Evolutionary conservation across 257 asterid species (phyloP), one percentile per base, ranked within the genome.

Genomic region (Solanum sejunctum): DNA sequence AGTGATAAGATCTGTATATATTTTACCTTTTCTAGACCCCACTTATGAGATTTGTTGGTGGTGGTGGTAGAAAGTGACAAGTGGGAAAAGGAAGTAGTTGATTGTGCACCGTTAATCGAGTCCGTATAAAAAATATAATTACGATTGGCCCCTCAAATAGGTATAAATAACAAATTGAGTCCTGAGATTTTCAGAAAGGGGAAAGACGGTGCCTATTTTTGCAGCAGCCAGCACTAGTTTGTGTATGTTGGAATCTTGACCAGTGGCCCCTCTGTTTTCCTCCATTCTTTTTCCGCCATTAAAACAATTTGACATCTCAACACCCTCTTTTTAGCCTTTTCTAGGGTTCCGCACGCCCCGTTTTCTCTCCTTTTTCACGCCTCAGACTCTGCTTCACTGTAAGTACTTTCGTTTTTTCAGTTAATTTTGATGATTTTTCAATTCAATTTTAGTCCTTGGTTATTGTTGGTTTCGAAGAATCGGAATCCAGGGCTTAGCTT

Each of bases 241-340:
- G 49, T 26, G 61, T 15, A 43, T 8, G 45, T 70, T 28, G 56
- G 86, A 87, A 90, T 88, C 81, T 84, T 86, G 81, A 87, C 57
- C 86, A 84, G 84, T 88, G 87, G 92, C 91, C 78, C 85, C 86
- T 66, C 45, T 85, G 79, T 51, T 45, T 66, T 69, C 49, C 85
- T 89, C 88, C 84, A 21, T 89, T 77, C 82, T 77, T 87, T 87
- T 87, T 87, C 91, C 87, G 84, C 89, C 89, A 84, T 84, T 91
- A 45, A 87, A 60, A n/a, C 54, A 1, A 36, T 6, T 63, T 41
- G 21, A 41, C 84, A 64, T 81, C 58, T 79, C 52, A 64, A 84
- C 67, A 20, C 49, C 41, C 64, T 60, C 26, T 23, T 49, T 66
- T 16, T 28, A 51, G 73, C 71, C 56, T 28, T 84, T 83, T 83